Percentiles rank a stretch among this genome's conserved stretches.
phyloP scores from a whole-genome alignment of 2,329 filamentous ascomycete species.

The Magnaporthales sp. region DNA sequence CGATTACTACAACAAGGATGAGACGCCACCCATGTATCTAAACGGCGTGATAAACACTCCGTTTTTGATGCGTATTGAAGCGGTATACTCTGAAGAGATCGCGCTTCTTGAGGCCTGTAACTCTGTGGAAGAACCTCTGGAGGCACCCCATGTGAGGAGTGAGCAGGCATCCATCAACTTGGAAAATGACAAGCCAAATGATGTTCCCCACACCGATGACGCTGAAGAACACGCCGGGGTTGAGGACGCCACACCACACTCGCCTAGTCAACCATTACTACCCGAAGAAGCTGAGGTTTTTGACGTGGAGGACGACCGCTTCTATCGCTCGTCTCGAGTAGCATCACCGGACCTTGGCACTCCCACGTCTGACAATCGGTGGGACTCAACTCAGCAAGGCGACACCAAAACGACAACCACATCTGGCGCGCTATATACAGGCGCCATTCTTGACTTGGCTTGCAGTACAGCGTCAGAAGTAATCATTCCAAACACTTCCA shows the following conservation, averaged over 20 bases:
- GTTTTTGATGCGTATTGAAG: conserved; percentile 10
- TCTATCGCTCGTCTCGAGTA: neutral
- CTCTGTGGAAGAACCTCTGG: neutral
- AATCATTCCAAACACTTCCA: conserved; percentile 4
- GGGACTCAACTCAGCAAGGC: neutral
- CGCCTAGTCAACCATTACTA: neutral
- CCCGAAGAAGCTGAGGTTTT: neutral
- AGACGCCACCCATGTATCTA: conserved; percentile 14
- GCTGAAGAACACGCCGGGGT: neutral
- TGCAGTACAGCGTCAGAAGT: neutral
- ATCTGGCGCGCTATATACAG: neutral
- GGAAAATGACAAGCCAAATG: neutral
- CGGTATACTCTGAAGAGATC: conserved; percentile 10
- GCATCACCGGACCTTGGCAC: neutral
- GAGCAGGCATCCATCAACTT: neutral
- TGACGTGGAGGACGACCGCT: neutral
- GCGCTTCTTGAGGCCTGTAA: neutral
- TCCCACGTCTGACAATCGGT: neutral
- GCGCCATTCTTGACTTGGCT: neutral
- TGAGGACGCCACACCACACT: neutral
- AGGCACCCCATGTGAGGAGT: neutral
- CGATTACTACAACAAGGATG: conserved; percentile 29
- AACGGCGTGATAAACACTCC: conserved; percentile 16
- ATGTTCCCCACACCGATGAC: neutral
- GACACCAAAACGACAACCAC: neutral